phyloP scores from a whole-genome alignment of 1,284 basidiomycete genomes.

The Melampsora larici-populina region DNA sequence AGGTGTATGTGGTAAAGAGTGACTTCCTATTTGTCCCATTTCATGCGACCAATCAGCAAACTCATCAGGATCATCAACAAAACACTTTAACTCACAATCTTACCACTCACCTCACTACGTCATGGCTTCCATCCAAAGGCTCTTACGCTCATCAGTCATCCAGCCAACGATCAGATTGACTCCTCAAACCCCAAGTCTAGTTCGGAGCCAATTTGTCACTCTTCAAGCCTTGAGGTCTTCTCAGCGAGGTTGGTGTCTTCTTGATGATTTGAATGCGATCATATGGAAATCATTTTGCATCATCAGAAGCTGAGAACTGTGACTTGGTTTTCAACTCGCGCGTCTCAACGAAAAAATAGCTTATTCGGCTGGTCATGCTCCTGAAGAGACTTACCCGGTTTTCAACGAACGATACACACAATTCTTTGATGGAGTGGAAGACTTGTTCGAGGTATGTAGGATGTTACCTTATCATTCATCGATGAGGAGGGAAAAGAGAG shows the following conservation, averaged over 20 bases:
- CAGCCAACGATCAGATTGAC: not conserved
- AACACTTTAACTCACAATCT: too few relatives aligned
- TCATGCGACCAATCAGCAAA: too few relatives aligned
- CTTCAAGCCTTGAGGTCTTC: not conserved
- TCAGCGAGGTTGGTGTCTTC: not conserved
- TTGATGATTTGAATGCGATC: not conserved
- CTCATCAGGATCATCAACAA: too few relatives aligned
- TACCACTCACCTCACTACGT: too few relatives aligned
- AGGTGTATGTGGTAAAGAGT: too few relatives aligned
- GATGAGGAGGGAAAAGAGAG: too few relatives aligned
- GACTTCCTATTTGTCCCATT: too few relatives aligned
- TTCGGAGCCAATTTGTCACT: not conserved
- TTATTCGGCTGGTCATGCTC: slow-evolving; percentile 49
- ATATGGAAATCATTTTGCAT: not conserved
- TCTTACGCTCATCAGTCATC: not conserved
- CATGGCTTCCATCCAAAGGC: not conserved
- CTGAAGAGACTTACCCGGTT: slow-evolving; percentile 85
- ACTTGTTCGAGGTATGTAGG: slow-evolving; percentile 73
- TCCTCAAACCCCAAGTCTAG: not conserved
- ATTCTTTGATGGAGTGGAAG: slow-evolving; percentile 88
- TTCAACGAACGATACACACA: slow-evolving; percentile 89
- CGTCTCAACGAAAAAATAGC: slow-evolving; percentile 1
- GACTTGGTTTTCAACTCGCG: not conserved
- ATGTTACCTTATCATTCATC: not conserved
- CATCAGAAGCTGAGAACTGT: not conserved